Evolutionary conservation across 345 rosid genomes (phyloP).

Genomic region (Eutrema yunnanense): DNA sequence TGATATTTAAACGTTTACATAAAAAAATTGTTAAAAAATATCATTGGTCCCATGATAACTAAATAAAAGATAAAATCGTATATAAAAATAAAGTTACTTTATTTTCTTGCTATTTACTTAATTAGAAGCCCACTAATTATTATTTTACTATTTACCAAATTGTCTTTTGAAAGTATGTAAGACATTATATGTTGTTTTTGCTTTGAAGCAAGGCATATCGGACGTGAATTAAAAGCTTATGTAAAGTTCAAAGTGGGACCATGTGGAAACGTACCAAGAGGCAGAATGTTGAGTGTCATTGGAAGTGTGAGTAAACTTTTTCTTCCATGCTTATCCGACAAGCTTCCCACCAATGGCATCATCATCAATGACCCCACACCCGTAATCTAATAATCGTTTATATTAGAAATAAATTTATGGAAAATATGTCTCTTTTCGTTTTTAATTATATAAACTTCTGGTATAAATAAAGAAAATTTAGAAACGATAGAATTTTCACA

Average conservation of each 20-base stretch:
- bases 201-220: neutral
- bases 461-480: neutral
- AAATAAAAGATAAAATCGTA: too few relatives aligned
- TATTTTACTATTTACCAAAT: too few relatives aligned
- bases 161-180: neutral
- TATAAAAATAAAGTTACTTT: too few relatives aligned
- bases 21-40: too few relatives aligned
- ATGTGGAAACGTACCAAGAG: constrained; percentile 46
- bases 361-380: constrained; percentile 74
- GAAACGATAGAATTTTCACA: neutral
- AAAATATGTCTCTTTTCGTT: neutral
- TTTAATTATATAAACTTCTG: neutral
- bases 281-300: constrained; percentile 50
- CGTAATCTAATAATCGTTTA: constrained; percentile 40
- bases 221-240: neutral
- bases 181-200: neutral
- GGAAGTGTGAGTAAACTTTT: constrained; percentile 73
- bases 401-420: neutral
- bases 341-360: constrained; percentile 83
- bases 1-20: too few relatives aligned
- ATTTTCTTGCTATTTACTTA: neutral
- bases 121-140: neutral
- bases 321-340: constrained; percentile 86
- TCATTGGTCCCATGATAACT: too few relatives aligned
- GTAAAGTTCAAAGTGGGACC: neutral